Conservation (phyloP, 345 rosid species). For the Nephelium lappaceum region DNA sequence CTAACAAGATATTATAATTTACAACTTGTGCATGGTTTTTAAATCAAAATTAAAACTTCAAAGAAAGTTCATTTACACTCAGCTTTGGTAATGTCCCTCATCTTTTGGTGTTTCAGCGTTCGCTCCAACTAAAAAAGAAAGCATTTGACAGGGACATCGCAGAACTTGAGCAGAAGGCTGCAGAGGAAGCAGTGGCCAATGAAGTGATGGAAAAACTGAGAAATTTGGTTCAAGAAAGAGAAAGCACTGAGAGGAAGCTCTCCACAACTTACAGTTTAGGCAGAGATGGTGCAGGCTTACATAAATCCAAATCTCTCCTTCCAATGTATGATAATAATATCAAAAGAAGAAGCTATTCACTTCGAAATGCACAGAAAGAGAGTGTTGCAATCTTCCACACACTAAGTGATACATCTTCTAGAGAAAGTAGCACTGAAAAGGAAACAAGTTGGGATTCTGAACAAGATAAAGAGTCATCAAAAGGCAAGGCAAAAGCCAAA, state of each 20-base stretch:
- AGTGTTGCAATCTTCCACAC: conserved; percentile 47
- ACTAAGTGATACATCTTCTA: conserved; percentile 46
- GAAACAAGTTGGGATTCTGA: conserved; percentile 29
- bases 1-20: background rate
- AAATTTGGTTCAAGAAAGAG: conserved; percentile 54
- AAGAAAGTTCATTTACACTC: background rate
- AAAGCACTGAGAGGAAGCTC: conserved; percentile 62
- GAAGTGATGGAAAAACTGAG: conserved; percentile 46
- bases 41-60: background rate
- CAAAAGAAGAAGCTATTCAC: conserved; percentile 56
- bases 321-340: conserved; percentile 46
- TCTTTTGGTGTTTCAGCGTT: conserved; percentile 43
- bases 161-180: conserved; percentile 53
- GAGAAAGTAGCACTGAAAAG: conserved; percentile 31
- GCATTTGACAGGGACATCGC: conserved; percentile 55
- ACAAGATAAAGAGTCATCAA: conserved; percentile 26
- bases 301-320: conserved; percentile 41
- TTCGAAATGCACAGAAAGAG: conserved; percentile 48
- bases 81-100: background rate
- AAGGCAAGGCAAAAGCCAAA: conserved; percentile 33
- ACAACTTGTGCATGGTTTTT: background rate
- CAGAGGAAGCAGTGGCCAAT: conserved; percentile 42
- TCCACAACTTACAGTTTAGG: conserved; percentile 84
- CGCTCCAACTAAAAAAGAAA: conserved; percentile 71
- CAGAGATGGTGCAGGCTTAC: conserved; percentile 42